phyloP scores from a whole-genome alignment of 208 protist genomes.

The Lotmaria passim region DNA sequence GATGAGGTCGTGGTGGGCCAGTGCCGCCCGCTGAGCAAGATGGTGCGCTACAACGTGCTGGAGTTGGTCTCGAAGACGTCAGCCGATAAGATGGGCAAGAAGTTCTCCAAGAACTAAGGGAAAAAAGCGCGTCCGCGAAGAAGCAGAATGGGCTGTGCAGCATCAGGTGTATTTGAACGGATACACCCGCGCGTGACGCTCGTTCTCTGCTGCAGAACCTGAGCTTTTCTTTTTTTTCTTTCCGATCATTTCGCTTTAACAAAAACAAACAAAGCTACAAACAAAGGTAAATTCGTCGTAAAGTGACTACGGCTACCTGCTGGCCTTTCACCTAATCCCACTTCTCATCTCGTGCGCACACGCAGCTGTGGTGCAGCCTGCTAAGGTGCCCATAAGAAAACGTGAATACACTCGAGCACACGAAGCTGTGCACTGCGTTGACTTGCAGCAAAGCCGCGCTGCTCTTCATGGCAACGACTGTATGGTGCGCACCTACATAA shows the following conservation, averaged over 20 bases:
- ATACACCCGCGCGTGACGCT: not conserved
- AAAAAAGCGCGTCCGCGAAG: slow-evolving; percentile 26
- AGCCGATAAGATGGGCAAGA: slow-evolving; percentile 88
- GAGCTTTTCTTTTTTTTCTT: slow-evolving; percentile 22
- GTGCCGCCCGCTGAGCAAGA: slow-evolving; percentile 99
- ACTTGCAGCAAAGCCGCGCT: no score
- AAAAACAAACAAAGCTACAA: not conserved
- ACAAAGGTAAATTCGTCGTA: not conserved
- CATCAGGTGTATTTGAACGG: slow-evolving; percentile 4
- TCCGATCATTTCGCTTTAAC: slow-evolving; percentile 17
- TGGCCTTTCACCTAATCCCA: no score
- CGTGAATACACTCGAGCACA: no score
- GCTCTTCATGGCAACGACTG: no score
- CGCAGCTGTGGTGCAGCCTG: no score
- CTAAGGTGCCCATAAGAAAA: no score
- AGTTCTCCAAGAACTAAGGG: slow-evolving; percentile 86
- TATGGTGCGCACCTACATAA: no score
- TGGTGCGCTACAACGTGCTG: slow-evolving; percentile 99
- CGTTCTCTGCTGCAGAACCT: slow-evolving; percentile 2
- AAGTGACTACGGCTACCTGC: no score
- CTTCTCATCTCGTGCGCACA: no score
- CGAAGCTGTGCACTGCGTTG: no score
- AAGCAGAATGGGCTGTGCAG: not conserved
- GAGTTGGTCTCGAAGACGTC: slow-evolving; percentile 91
- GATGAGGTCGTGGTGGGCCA: slow-evolving; percentile 99